Evolutionary conservation across 257 asterid species (phyloP), one percentile per base, ranked within the genome.

Genomic region (Scutellaria baicalensis): DNA sequence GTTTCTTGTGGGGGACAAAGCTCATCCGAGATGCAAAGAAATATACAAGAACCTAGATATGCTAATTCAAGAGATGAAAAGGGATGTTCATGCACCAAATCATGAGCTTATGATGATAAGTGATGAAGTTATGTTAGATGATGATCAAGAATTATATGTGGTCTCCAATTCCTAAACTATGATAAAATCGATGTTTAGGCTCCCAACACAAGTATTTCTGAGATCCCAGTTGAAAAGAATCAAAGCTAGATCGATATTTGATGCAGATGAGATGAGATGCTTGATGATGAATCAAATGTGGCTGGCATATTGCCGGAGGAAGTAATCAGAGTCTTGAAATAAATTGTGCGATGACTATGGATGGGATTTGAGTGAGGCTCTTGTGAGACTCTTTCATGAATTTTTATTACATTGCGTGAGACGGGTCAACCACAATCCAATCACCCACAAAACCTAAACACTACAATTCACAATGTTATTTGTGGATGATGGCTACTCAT

Each of bases 1-100:
- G 97, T 90, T 92, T 78, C 89, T 90, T 79, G 92, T 81, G 27
- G 89, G 90, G 40, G 97, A 92, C 57, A 90, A 86, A 85, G 89
- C 95, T 55, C 98, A 92, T 84, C 96, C 96, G 5, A 82, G 86
- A 69, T 84, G 87, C 68, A 71, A 50, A 10, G 90, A 88, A 71
- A 85, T 92, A 60, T 92, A 90, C 49, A 79, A 73, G 16, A 81
- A 66, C 12, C 68, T 90, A 72, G 70, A 77, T 20, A 5, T 84
- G 73, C 66, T 92, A 13, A 61, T 82, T 27, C 75, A 52, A 23
- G 98, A 90, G 73, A 92, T 90, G 95, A 92, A 74, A 67, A 64
- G 73, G 82, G 78, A 38, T 44, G 81, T 60, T 21, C 12, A 10
- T 69, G 58, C 42, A 17, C 48, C 58, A 6, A 64, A 21, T 58